phyloP scores from a whole-genome alignment of 1,284 basidiomycete species.

The Pseudozyma tsukubaensis region DNA sequence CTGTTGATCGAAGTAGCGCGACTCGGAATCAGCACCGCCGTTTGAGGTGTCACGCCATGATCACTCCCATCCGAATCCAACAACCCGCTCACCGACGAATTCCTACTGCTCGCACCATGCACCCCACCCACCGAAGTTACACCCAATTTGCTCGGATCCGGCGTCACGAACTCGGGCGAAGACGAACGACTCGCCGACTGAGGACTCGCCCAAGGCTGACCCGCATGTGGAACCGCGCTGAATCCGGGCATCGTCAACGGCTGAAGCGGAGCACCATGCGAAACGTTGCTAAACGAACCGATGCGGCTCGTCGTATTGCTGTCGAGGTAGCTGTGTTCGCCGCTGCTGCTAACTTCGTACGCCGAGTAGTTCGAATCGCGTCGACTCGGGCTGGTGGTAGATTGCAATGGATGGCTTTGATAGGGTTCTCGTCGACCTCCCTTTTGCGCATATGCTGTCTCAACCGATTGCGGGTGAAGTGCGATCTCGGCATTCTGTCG shows the following conservation, averaged over 20 bases:
- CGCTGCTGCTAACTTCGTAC: conserved; percentile 42
- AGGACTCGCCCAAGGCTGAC: conserved; percentile 39
- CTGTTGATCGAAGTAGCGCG: conserved; percentile 12
- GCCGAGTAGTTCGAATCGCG: conserved; percentile 29
- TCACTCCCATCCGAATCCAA: conserved; percentile 45
- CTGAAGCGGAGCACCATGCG: conserved; percentile 34
- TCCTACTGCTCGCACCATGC: conserved; percentile 11
- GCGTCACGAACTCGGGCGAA: conserved; percentile 25
- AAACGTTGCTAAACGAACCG: conserved; percentile 40
- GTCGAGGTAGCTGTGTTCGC: conserved; percentile 30
- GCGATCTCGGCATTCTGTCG: conserved; percentile 24
- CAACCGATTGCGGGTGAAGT: conserved; percentile 28
- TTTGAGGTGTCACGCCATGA: conserved; percentile 17
- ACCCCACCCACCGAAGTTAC: conserved; percentile 12
- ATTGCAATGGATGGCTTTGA: conserved; percentile 25
- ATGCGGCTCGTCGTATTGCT: conserved; percentile 47
- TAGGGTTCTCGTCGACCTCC: conserved; percentile 21
- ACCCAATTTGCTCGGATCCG: conserved; percentile 24
- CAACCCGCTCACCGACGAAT: conserved; percentile 30
- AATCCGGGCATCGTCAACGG: conserved; percentile 20
- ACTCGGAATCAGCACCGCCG: conserved; percentile 24
- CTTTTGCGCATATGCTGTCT: conserved; percentile 22
- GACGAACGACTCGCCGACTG: conserved; percentile 17
- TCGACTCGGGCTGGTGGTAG: conserved; percentile 3
- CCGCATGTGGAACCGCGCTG: conserved; percentile 3